phyloP scores from a whole-genome alignment of 2,329 filamentous ascomycete genomes.

The Beauveria sp. region DNA sequence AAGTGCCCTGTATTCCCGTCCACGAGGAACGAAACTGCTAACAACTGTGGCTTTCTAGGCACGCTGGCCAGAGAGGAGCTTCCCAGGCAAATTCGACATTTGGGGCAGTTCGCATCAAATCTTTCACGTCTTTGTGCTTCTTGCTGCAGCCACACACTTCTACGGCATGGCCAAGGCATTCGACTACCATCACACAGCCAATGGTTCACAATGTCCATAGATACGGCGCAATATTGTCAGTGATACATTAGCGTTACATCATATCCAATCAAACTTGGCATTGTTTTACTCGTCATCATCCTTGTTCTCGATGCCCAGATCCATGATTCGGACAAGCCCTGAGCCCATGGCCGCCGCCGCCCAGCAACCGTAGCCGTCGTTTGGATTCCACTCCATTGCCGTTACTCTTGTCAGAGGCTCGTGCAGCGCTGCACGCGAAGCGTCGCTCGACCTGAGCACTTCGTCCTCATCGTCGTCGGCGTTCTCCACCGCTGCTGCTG shows the following conservation, averaged over 20 bases:
- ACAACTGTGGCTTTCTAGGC: conserved; percentile 34
- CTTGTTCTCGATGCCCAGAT: conserved; percentile 46
- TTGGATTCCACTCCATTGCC: conserved; percentile 60
- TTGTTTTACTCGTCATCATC: conserved; percentile 11
- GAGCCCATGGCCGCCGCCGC: conserved; percentile 59
- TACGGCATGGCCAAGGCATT: conserved; percentile 77
- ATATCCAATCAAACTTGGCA: neutral
- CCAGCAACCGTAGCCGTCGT: conserved; percentile 58
- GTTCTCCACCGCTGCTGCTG: conserved; percentile 19
- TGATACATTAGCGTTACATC: conserved; percentile 1
- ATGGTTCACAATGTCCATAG: conserved; percentile 42
- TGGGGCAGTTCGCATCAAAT: conserved; percentile 93
- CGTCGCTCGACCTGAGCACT: conserved; percentile 24
- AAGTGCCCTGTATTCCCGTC: conserved; percentile 24
- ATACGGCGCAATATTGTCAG: neutral
- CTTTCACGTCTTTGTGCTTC: conserved; percentile 82
- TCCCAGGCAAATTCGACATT: conserved; percentile 77
- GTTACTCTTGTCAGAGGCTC: conserved; percentile 58
- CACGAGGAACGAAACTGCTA: conserved; percentile 10
- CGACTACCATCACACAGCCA: conserved; percentile 66
- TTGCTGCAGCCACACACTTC: conserved; percentile 76
- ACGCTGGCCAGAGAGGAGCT: conserved; percentile 74
- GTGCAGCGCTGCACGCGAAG: conserved; percentile 43
- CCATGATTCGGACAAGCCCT: conserved; percentile 58
- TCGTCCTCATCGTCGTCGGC: conserved; percentile 27